Percentiles rank a stretch among this genome's conserved stretches.
phyloP scores from a whole-genome alignment of 208 protist genomes.

The Plasmodiophora brassicae region DNA sequence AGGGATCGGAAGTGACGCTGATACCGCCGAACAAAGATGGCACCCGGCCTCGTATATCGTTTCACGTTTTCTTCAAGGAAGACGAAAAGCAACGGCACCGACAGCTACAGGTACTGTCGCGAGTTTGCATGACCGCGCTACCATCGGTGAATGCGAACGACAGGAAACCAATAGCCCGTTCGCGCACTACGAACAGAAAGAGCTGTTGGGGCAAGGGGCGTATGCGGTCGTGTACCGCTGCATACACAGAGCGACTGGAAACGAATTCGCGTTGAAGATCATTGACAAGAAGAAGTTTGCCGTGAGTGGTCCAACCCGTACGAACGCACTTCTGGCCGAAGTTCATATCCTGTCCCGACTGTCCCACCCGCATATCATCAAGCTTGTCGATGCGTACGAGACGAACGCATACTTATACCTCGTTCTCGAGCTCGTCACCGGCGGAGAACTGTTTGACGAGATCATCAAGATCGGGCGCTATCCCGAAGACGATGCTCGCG shows the following conservation, averaged over 20 bases:
- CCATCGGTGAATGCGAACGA: background rate
- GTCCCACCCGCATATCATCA: constrained; percentile 14
- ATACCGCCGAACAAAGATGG: constrained; percentile 14
- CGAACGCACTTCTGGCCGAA: background rate
- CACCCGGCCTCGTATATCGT: background rate
- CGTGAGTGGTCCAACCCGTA: background rate
- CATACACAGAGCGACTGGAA: background rate
- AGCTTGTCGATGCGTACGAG: background rate
- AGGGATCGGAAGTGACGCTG: background rate
- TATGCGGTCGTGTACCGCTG: constrained; percentile 4
- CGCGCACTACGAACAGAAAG: background rate
- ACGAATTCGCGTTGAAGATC: background rate
- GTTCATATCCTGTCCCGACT: constrained; percentile 12
- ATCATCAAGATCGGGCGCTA: constrained; percentile 29
- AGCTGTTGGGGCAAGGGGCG: background rate
- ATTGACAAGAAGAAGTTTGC: constrained; percentile 26
- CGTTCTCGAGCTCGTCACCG: constrained; percentile 4
- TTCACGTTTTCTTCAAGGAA: background rate
- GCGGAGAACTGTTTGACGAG: constrained; percentile 1
- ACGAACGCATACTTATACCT: background rate
- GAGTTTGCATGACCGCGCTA: background rate
- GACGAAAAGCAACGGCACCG: background rate
- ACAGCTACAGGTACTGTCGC: background rate
- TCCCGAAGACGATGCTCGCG: constrained; percentile 19
- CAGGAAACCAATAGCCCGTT: background rate